Evolutionary conservation across 2,329 filamentous ascomycete species (phyloP).

Genomic region (Trichophyton mentagrophytes): DNA sequence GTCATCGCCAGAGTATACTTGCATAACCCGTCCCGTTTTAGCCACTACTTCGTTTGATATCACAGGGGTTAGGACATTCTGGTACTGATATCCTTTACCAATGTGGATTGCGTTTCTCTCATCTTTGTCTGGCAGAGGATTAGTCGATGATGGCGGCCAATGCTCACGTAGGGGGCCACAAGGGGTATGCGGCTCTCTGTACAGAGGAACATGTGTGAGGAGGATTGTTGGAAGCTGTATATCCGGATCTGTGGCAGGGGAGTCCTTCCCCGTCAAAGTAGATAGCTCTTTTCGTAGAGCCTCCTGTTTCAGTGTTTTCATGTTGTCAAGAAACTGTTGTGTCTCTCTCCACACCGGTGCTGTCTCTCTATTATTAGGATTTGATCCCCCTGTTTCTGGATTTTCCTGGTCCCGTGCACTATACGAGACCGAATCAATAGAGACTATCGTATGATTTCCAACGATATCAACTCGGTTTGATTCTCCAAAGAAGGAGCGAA

Average conservation of each 20-base stretch:
- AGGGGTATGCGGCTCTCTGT: conserved; percentile 65
- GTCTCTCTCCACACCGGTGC: conserved; percentile 61
- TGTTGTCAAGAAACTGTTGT: conserved; percentile 58
- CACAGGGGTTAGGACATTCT: conserved; percentile 72
- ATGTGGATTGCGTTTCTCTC: conserved; percentile 68
- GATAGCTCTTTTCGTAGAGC: conserved; percentile 57
- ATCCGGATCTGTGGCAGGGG: conserved; percentile 34
- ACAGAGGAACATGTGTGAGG: conserved; percentile 82
- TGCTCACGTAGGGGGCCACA: conserved; percentile 80
- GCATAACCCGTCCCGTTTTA: conserved; percentile 59
- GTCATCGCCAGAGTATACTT: conserved; percentile 90
- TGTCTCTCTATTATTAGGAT: conserved; percentile 37
- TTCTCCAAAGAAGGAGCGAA: conserved; percentile 78
- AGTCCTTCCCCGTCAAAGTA: conserved; percentile 48
- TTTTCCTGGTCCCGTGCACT: conserved; percentile 56
- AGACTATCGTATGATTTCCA: conserved; percentile 91
- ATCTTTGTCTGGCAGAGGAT: conserved; percentile 46
- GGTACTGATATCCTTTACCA: conserved; percentile 78
- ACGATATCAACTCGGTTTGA: conserved; percentile 83
- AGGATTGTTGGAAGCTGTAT: conserved; percentile 71
- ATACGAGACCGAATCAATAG: conserved; percentile 75
- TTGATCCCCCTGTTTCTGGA: conserved; percentile 33
- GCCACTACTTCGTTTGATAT: conserved; percentile 65
- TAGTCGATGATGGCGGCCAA: conserved; percentile 57
- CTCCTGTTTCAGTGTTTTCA: conserved; percentile 52